phyloP scores from a whole-genome alignment of 2,329 filamentous ascomycete species.

The Dryadomyces sulphureus region DNA sequence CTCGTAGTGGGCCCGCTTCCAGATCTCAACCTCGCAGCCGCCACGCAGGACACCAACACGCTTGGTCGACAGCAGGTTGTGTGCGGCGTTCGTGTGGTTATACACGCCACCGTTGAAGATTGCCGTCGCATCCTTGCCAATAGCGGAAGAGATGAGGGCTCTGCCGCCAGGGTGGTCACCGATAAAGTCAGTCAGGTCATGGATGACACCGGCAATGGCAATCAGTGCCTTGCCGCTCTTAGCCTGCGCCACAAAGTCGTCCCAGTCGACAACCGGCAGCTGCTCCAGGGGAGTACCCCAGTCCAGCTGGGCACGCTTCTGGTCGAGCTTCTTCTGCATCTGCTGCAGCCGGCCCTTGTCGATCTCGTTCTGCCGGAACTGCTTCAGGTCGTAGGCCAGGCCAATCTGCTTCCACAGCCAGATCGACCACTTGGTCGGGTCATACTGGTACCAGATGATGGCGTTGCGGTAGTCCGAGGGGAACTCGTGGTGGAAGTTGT shows the following conservation, averaged over 20 bases:
- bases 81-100: constrained; percentile 76
- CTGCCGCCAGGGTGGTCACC: constrained; percentile 84
- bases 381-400: constrained; percentile 74
- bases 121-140: constrained; percentile 78
- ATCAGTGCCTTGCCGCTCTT: constrained; percentile 66
- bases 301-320: constrained; percentile 68
- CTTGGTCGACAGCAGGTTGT: constrained; percentile 82
- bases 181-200: constrained; percentile 74
- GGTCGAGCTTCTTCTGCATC: constrained; percentile 83
- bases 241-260: constrained; percentile 65
- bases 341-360: constrained; percentile 85
- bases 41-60: constrained; percentile 74
- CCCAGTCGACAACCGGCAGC: constrained; percentile 74
- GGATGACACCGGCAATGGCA: constrained; percentile 70
- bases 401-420: constrained; percentile 73
- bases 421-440: constrained; percentile 84
- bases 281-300: constrained; percentile 79
- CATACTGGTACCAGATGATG: constrained; percentile 82
- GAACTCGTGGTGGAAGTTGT: constrained; percentile 95
- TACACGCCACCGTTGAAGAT: constrained; percentile 91
- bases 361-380: constrained; percentile 84
- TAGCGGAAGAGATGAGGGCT: constrained; percentile 66
- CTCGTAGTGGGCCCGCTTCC: constrained; percentile 74
- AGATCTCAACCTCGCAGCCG: constrained; percentile 82
- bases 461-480: constrained; percentile 87